Base-by-base conservation (phyloP, 176 grass and related monocot species). In the Bothriochloa decipiens region DNA sequence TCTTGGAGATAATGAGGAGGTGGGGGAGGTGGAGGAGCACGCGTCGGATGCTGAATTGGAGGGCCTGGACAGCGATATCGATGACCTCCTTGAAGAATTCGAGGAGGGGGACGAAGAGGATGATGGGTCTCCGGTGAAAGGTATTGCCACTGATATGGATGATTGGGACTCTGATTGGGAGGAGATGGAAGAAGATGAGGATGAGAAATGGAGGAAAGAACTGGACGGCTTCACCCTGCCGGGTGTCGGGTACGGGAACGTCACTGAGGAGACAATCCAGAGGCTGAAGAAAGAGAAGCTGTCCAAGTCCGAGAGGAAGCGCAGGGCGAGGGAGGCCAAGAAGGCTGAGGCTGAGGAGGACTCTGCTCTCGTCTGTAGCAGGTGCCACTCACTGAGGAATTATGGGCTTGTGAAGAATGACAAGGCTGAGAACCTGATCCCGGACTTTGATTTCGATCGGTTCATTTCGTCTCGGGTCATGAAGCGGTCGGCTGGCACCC, bases 331-430 rank as follows among this genome's bases (percentile, higher is more conserved):
- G 81, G 91, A 98, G 65, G 80, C 85, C 17, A 92, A 77, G 71
- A 93, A 29, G 74, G 83, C 39, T 20, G 91, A 90, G 57, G 79
- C 85, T 0, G 86, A 87, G 74, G 86, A 92, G 77, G 85, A 82
- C 43, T 39, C 77, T 0, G 77, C 85, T 0, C 77, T 90, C 18
- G 96, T 98, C 50, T 98, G 96, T 42, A 91, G 92, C 20, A 85
- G 92, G 11, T 95, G 92, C 85, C 92, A 93, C 82, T 98, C 96
- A 0, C 80, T 98, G 80, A 89, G 96, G 86, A 95, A 98, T 63
- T 93, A 93, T 3, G 96, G 96, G 40, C 86, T 91, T 78, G 93
- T 98, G 40, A 98, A 95, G 88, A 98, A 98, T n/a, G 74, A 94
- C 53, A 91, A 87, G 23, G 92, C 72, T 0, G 96, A 98, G 52